Evolutionary conservation across 1,139 yeast genomes (phyloP).

Genomic region (Debaryomycetaceae sp.): DNA sequence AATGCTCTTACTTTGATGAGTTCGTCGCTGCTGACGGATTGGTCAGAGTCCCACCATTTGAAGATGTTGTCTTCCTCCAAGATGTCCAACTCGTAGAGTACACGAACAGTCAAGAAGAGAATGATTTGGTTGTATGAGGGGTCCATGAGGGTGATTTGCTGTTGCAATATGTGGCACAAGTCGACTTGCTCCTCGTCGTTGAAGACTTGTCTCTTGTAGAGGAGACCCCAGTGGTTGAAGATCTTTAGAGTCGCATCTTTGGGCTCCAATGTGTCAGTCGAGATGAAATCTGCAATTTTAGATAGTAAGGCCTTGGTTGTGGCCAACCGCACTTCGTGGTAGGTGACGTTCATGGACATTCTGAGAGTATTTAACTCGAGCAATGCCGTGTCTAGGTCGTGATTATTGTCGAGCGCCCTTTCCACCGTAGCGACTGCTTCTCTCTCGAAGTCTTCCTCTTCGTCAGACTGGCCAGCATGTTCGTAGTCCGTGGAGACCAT

Average conservation of each 20-base stretch:
- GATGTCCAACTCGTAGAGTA: constrained; percentile 76
- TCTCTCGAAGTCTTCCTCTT: constrained; percentile 77
- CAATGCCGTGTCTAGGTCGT: constrained; percentile 88
- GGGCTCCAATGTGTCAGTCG: constrained; percentile 70
- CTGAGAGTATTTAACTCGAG: constrained; percentile 89
- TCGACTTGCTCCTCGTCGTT: constrained; percentile 76
- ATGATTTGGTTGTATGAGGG: constrained; percentile 43
- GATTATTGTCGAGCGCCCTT: constrained; percentile 88
- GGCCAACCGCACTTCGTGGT: constrained; percentile 86
- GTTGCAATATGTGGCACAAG: constrained; percentile 58
- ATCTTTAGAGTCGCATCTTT: constrained; percentile 76
- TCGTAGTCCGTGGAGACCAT: constrained; percentile 42
- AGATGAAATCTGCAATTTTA: constrained; percentile 67
- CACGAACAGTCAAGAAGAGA: constrained; percentile 61
- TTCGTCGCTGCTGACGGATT: constrained; percentile 40
- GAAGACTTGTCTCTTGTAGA: constrained; percentile 79
- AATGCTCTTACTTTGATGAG: constrained; percentile 50
- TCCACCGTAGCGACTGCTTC: constrained; percentile 95
- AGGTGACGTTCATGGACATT: constrained; percentile 95
- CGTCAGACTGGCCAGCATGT: constrained; percentile 39
- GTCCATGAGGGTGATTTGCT: constrained; percentile 34
- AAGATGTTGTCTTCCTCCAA: constrained; percentile 77
- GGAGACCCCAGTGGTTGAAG: constrained; percentile 74
- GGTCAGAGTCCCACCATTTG: constrained; percentile 69
- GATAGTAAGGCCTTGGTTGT: constrained; percentile 69